Evolutionary conservation across 2,329 filamentous ascomycete genomes (phyloP).

Genomic region (Xylariaceae sp.): DNA sequence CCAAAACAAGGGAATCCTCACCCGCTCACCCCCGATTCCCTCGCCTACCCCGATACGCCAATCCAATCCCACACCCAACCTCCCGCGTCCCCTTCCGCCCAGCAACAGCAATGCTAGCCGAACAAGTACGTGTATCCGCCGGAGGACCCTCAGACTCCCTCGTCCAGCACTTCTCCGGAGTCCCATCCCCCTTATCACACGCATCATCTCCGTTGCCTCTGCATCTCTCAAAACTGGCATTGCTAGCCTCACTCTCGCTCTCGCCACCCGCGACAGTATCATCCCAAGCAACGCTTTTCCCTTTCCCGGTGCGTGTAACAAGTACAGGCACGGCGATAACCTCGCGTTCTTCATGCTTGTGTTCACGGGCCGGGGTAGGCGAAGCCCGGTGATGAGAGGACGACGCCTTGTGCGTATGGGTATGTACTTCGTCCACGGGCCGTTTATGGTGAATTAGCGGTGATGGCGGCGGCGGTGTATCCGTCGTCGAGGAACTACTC

Average conservation of each 20-base stretch:
- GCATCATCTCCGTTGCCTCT: conserved; percentile 11
- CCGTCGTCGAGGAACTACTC: not conserved
- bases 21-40: not conserved
- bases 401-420: not conserved
- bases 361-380: not conserved
- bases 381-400: not conserved
- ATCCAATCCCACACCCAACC: not conserved
- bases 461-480: not conserved
- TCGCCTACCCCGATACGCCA: not conserved
- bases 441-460: not conserved
- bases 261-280: conserved; percentile 7
- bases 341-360: not conserved
- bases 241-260: not conserved
- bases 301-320: not conserved
- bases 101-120: conserved; percentile 15
- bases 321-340: not conserved
- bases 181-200: conserved; percentile 8
- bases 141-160: too few relatives aligned
- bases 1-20: not conserved
- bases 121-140: not conserved
- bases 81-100: conserved; percentile 3
- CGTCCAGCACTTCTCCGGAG: not conserved
- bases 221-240: not conserved
- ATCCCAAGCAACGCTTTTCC: conserved; percentile 18
- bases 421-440: not conserved